A percentile compares a stretch with the other conserved stretches of the same genome.
These are phyloP conservation scores for Phytophthora hibernalis DNA, from an alignment of 352 stramenopile genomes.

Conservation along the genomic window DNA sequence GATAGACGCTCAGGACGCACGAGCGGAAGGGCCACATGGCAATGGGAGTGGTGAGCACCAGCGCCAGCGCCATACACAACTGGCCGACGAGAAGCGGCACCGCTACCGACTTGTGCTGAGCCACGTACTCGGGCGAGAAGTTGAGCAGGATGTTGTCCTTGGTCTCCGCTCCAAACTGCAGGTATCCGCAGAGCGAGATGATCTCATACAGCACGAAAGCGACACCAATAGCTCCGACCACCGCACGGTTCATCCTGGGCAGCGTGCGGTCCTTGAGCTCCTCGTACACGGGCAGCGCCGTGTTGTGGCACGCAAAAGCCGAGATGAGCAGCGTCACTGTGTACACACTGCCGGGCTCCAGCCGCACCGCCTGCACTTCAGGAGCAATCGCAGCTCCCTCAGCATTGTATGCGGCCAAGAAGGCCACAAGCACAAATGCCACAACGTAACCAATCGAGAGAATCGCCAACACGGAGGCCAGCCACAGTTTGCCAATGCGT, in stretches of 20 bases:
- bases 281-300: conserved; percentile 78
- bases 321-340: conserved; percentile 80
- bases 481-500: conserved; percentile 64
- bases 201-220: conserved; percentile 77
- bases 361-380: conserved; percentile 50
- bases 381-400: conserved; percentile 6
- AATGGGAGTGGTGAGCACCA: conserved; percentile 73
- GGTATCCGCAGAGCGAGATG: conserved; percentile 74
- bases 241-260: conserved; percentile 68
- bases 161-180: conserved; percentile 69
- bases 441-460: conserved; percentile 78
- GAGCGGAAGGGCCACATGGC: conserved; percentile 85
- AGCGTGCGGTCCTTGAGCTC: conserved; percentile 66
- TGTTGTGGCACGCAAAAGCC: conserved; percentile 83
- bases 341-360: conserved; percentile 73
- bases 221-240: conserved; percentile 63
- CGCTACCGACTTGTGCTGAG: conserved; percentile 45
- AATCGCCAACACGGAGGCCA: conserved; percentile 69
- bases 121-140: conserved; percentile 71
- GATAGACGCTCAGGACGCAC: conserved; percentile 70
- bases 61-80: conserved; percentile 67
- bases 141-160: conserved; percentile 84
- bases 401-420: conserved; percentile 35
- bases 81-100: conserved; percentile 64
- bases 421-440: conserved; percentile 62